Evolutionary conservation across 2,329 filamentous ascomycete species (phyloP).

Genomic region (Colletotrichum sp.): DNA sequence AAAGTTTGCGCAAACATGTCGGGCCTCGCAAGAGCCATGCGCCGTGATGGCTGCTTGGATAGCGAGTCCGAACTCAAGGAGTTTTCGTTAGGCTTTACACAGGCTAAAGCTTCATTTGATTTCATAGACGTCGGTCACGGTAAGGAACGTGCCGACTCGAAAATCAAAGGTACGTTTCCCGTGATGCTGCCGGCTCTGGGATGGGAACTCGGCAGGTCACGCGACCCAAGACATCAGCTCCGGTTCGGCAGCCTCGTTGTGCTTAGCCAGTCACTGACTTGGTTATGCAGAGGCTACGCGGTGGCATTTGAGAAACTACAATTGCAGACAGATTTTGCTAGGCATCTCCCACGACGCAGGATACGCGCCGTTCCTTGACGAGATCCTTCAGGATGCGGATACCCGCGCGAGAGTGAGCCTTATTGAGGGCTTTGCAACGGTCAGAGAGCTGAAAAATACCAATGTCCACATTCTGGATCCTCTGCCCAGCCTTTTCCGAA

Average conservation of each 20-base stretch:
- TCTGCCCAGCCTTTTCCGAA: constrained; percentile 54
- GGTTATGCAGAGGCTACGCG: constrained; percentile 47
- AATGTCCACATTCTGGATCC: constrained; percentile 51
- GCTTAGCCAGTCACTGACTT: background rate
- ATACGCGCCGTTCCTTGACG: constrained; percentile 64
- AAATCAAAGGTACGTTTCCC: constrained; percentile 57
- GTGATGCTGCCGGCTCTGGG: background rate
- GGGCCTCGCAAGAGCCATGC: constrained; percentile 54
- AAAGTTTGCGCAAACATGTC: constrained; percentile 61
- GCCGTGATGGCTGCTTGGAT: constrained; percentile 49
- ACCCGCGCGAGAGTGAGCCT: constrained; percentile 52
- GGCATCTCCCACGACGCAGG: constrained; percentile 66
- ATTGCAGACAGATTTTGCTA: constrained; percentile 65
- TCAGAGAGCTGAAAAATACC: constrained; percentile 52
- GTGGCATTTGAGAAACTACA: constrained; percentile 64
- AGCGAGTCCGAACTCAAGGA: constrained; percentile 53
- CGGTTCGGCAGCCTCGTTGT: background rate
- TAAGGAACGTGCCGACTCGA: constrained; percentile 63
- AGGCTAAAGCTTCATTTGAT: constrained; percentile 63
- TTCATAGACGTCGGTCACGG: constrained; percentile 66
- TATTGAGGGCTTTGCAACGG: constrained; percentile 56
- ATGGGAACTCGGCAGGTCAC: background rate
- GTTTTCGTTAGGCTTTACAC: constrained; percentile 65
- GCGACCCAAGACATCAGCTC: background rate
- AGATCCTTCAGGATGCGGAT: constrained; percentile 51